phyloP scores from a whole-genome alignment of 371 early-diverging fungal genomes.

The Mitosporidium daphniae region DNA sequence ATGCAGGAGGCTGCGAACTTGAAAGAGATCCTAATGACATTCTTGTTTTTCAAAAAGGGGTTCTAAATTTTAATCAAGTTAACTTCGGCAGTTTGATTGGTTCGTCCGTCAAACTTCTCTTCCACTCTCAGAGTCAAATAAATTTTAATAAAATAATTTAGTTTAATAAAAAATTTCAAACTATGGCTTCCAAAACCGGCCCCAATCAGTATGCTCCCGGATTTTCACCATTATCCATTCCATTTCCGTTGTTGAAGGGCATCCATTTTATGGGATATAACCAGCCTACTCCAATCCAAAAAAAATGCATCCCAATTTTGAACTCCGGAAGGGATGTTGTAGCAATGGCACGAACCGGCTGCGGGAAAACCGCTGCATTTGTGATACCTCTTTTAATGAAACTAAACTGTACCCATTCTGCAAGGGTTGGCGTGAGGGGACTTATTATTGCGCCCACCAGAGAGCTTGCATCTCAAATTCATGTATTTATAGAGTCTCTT shows the following conservation, averaged over 20 bases:
- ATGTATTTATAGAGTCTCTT: slow-evolving; percentile 48
- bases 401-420: slow-evolving; percentile 13
- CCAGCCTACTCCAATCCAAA: slow-evolving; percentile 90
- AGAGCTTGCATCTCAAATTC: slow-evolving; percentile 81
- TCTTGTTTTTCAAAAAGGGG: no score
- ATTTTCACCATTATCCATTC: no score
- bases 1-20: no score
- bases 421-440: slow-evolving; percentile 31
- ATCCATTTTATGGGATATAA: slow-evolving; percentile 17
- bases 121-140: no score
- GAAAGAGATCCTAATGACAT: no score
- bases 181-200: no score
- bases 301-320: slow-evolving; percentile 62
- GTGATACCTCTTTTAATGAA: slow-evolving; percentile 61
- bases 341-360: slow-evolving; percentile 88
- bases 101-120: no score
- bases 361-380: slow-evolving; percentile 90
- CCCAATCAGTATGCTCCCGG: no score
- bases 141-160: no score
- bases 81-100: no score
- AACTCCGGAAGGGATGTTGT: slow-evolving; percentile 41
- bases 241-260: background rate
- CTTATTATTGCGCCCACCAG: slow-evolving; percentile 57
- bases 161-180: no score
- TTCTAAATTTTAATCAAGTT: no score